Base-by-base conservation (phyloP, 2,329 filamentous ascomycete genomes). In the Trichoderma semiorbis region DNA sequence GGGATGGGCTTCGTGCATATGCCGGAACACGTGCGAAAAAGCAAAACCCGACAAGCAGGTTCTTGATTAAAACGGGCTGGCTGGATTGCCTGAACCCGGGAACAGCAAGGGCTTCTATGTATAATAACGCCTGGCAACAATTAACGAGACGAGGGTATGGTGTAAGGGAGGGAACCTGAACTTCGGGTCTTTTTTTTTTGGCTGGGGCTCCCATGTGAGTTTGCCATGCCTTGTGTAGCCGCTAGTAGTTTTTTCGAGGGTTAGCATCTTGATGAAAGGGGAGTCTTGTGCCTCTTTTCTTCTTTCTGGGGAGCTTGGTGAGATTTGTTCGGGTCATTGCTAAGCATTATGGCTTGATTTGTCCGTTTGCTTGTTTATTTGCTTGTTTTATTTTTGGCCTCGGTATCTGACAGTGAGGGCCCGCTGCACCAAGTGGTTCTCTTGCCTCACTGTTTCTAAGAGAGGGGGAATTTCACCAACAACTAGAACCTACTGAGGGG, bases 1-100 rank as follows among this genome's bases (percentile, higher is more conserved):
- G 34, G 34, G 5, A 3, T 0, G 34, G 32, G 34, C 34, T 36
- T 36, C 34, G 34, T 69, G 34, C 28, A 65, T 34, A 53, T 53
- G 47, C 47, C 47, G 39, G 39, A 30, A 55, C 69, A 71, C 69
- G 53, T 71, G 69, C 24, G 34, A 39, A 36, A 66, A 36, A 36
- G 26, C 1, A 7, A 55, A 50, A 21, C 36, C 24, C 39, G 7
- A 34, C 36, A 21, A 34, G 36, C 24, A 64, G 62, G 47, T 64
- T 64, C 21, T 53, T 53, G 39, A 24, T 50, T 30, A n/a, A 21
- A n/a, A 21, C n/a, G n/a, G 47, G 47, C 47, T 47, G 39, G 18
- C 7, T 43, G 34, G 34, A 36, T 36, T 36, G 2, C 43, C 26
- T 64, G 62, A 50, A 50, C 69, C 47, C 14, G 60, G 68, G 53